Conservation (phyloP, 352 stramenopile species). For the Pythium dissotocum region DNA sequence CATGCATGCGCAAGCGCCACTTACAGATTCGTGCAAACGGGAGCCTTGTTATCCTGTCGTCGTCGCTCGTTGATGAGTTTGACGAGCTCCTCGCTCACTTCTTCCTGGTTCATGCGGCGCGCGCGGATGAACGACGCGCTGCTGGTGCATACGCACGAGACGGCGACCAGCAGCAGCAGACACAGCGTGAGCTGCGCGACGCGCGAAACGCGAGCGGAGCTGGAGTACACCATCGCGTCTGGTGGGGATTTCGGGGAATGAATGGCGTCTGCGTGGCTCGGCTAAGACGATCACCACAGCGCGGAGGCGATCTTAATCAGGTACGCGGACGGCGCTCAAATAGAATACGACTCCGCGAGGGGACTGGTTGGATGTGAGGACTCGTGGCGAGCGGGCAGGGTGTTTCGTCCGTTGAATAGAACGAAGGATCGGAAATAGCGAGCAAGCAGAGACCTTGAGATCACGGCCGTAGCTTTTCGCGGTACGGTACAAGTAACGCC, state of each 20-base stretch:
- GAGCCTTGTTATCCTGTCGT: slow-evolving; percentile 15
- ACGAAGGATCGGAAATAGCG: background rate
- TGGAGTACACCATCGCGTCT: background rate
- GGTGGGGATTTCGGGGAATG: background rate
- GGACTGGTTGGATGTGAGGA: background rate
- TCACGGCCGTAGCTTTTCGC: background rate
- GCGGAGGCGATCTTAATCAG: background rate
- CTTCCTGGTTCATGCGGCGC: slow-evolving; percentile 14
- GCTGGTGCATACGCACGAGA: background rate
- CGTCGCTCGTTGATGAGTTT: slow-evolving; percentile 30
- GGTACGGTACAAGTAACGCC: background rate
- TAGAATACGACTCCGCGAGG: background rate
- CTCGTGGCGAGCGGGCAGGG: background rate
- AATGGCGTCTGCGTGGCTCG: background rate
- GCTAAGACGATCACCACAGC: background rate
- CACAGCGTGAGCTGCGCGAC: slow-evolving; percentile 12
- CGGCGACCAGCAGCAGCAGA: slow-evolving; percentile 13
- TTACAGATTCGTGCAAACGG: slow-evolving; percentile 31
- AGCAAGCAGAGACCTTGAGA: background rate
- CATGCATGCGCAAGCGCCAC: background rate
- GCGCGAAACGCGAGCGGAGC: slow-evolving; percentile 9
- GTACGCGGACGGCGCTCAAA: background rate
- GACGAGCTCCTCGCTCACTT: slow-evolving; percentile 27
- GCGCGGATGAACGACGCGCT: slow-evolving; percentile 28
- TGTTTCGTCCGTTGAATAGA: background rate